Evolutionary conservation across 805 yeast species (phyloP).

Genomic region (Hanseniaspora occidentalis): DNA sequence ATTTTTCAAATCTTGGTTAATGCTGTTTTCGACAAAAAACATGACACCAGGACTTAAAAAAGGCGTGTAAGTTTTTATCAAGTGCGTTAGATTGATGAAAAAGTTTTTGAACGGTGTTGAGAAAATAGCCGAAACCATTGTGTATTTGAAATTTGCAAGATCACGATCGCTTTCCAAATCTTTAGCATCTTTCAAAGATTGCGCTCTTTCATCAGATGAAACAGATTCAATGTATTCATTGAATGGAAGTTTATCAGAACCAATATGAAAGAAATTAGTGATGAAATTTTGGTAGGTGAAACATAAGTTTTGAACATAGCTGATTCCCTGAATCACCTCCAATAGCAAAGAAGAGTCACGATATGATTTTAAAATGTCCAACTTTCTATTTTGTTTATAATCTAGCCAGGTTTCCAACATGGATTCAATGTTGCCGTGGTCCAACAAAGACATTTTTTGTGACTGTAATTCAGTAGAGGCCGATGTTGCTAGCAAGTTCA

Average conservation of each 20-base stretch:
- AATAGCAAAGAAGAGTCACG: conserved; percentile 6
- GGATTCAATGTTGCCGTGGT: conserved; percentile 2
- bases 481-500: too few relatives aligned
- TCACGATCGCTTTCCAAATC: conserved; percentile 34
- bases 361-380: conserved; percentile 4
- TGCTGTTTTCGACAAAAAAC: conserved; percentile 29
- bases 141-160: conserved; percentile 34
- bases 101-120: conserved; percentile 19
- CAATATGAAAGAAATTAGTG: conserved; percentile 32
- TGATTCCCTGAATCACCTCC: conserved; percentile 10
- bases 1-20: conserved; percentile 26
- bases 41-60: conserved; percentile 32
- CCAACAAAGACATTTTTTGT: neutral
- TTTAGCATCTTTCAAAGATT: conserved; percentile 22
- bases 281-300: conserved; percentile 38
- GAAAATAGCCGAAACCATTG: conserved; percentile 36
- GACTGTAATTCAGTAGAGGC: neutral
- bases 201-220: conserved; percentile 24
- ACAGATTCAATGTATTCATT: conserved; percentile 20
- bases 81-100: conserved; percentile 18
- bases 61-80: conserved; percentile 27
- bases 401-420: conserved; percentile 13
- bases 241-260: conserved; percentile 22
- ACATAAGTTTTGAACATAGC: conserved; percentile 15
- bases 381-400: conserved; percentile 8